Percentiles rank a stretch among this genome's conserved stretches.
Conservation (phyloP, 1,284 basidiomycete species). For the Mycosarcoma maydis region DNA sequence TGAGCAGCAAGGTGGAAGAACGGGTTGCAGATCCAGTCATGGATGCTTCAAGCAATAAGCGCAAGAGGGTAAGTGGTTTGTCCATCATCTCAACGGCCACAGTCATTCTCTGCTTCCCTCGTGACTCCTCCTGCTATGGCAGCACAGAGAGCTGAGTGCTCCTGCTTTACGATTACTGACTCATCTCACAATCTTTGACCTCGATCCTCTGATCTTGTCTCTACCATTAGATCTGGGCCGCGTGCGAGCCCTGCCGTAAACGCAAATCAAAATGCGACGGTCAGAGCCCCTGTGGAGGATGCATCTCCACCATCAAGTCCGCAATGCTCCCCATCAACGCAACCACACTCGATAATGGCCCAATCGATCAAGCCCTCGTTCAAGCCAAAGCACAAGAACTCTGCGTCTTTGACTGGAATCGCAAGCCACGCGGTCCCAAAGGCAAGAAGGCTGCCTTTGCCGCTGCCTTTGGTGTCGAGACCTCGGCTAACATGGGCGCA, state of each 20-base stretch:
- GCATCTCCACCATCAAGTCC: constrained; percentile 46
- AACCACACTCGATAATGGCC: constrained; percentile 21
- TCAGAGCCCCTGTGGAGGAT: constrained; percentile 49
- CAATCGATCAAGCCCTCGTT: constrained; percentile 27
- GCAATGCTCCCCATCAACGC: constrained; percentile 39
- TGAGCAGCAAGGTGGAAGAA: constrained; percentile 26
- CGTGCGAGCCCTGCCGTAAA: constrained; percentile 54
- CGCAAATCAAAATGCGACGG: constrained; percentile 57
- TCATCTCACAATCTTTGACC: background rate
- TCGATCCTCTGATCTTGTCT: background rate
- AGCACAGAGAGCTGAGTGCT: too few species aligned
- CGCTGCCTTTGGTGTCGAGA: constrained; percentile 31
- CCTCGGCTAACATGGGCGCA: constrained; percentile 24
- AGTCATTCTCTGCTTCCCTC: too few species aligned
- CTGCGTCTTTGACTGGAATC: constrained; percentile 56
- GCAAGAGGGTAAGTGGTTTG: constrained; percentile 33
- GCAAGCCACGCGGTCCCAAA: constrained; percentile 56
- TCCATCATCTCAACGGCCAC: too few species aligned
- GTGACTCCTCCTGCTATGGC: too few species aligned
- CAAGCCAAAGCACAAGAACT: constrained; percentile 40
- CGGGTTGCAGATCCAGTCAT: constrained; percentile 5
- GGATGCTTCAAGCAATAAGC: constrained; percentile 35
- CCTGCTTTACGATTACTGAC: too few species aligned
- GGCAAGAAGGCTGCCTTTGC: constrained; percentile 48
- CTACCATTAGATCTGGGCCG: constrained; percentile 50